phyloP scores from a whole-genome alignment of 306 rosid species.

The Delonix regia region DNA sequence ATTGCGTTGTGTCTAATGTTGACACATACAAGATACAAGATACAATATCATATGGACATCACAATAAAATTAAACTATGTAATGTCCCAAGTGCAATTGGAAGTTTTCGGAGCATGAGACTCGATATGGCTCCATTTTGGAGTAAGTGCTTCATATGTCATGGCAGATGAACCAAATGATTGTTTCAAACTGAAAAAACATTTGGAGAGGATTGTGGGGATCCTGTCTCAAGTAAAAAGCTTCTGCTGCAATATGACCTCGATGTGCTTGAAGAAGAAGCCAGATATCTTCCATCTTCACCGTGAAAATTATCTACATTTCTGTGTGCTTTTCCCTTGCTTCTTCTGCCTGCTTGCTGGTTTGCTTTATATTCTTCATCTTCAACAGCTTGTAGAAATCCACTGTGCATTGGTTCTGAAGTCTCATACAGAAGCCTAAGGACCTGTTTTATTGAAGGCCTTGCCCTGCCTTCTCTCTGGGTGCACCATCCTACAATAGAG shows the following conservation, averaged over 20 bases:
- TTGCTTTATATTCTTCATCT: conserved; percentile 64
- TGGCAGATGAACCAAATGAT: conserved; percentile 10
- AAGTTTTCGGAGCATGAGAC: not conserved
- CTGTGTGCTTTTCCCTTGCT: conserved; percentile 74
- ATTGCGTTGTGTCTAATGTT: not conserved
- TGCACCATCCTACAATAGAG: conserved; percentile 88
- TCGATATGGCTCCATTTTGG: not conserved
- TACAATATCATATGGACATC: not conserved
- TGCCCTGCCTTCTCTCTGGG: conserved; percentile 81
- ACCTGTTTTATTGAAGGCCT: conserved; percentile 96
- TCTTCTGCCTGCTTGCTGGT: conserved; percentile 69
- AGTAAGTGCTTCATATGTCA: not conserved
- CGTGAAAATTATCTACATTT: conserved; percentile 57
- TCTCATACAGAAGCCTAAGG: conserved; percentile 88
- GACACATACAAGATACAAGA: not conserved
- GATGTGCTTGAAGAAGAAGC: conserved; percentile 98
- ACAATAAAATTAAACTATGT: not conserved
- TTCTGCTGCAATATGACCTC: conserved; percentile 92
- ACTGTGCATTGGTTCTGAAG: conserved; percentile 84
- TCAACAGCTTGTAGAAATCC: conserved; percentile 70
- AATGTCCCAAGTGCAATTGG: not conserved
- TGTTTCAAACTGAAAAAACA: conserved; percentile 56
- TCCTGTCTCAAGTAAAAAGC: conserved; percentile 86
- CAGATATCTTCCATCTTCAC: conserved; percentile 88
- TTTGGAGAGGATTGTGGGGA: conserved; percentile 85